A percentile compares a stretch with the other conserved stretches of the same genome.
These are phyloP conservation scores for Trichosporon sp. DNA, from an alignment of 1,284 basidiomycete genomes.

Conservation along the genomic window DNA sequence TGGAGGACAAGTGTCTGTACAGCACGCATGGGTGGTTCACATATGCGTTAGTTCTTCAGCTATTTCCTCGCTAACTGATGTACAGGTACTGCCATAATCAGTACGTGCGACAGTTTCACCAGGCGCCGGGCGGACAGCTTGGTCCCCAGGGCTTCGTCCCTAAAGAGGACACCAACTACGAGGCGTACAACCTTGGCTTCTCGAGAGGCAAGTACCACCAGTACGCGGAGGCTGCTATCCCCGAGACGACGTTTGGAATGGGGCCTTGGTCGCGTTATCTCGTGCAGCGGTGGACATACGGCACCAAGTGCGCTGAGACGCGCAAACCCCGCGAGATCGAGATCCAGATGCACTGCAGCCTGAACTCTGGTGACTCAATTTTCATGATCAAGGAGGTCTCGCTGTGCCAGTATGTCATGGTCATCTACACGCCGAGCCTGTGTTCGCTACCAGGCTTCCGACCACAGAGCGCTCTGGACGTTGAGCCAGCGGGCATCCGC, in stretches of 20 bases:
- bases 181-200: conserved; percentile 45
- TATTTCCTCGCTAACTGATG: neutral
- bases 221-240: conserved; percentile 15
- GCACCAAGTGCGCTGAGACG: conserved; percentile 86
- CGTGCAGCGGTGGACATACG: conserved; percentile 78
- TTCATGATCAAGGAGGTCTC: conserved; percentile 85
- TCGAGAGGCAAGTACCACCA: conserved; percentile 10
- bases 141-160: conserved; percentile 59
- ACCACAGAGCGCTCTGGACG: conserved; percentile 51
- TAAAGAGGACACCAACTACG: conserved; percentile 63
- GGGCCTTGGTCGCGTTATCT: conserved; percentile 64
- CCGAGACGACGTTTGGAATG: conserved; percentile 27
- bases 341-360: conserved; percentile 94
- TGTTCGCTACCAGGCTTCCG: conserved; percentile 86
- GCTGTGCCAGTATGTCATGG: conserved; percentile 80
- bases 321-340: conserved; percentile 77
- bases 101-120: conserved; percentile 83
- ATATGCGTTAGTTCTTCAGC: conserved; percentile 55
- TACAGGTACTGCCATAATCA: conserved; percentile 77
- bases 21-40: conserved; percentile 72
- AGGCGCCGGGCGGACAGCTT: conserved; percentile 56
- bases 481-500: conserved; percentile 33
- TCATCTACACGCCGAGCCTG: conserved; percentile 84
- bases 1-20: conserved; percentile 50
- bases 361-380: conserved; percentile 70